Evolutionary conservation across 1,139 yeast species (phyloP), one percentile per base, ranked within the genome.

Genomic region (Magnusiomyces suaveolens): DNA sequence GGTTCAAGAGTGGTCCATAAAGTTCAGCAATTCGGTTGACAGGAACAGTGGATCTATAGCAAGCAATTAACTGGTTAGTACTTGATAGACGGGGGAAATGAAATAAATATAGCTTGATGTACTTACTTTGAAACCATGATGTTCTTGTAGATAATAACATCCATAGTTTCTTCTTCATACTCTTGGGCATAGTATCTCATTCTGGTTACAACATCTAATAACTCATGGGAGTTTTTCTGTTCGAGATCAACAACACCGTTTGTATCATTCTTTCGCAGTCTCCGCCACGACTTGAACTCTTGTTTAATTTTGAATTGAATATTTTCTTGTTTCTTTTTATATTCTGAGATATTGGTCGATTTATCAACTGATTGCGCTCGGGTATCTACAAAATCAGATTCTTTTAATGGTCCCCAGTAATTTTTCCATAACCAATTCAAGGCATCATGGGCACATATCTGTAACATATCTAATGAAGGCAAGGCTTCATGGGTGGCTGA

Each of bases 401-500:
- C 66, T 49, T 78, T 67, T 36, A 71, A 73, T 46, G 66, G 63
- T 18, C 6, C 12, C 99, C 98, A 92, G 69, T 84, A 92, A 63
- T 85, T 75, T 12, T 74, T 78, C 68, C 76, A 77, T 1, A 92
- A 70, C 97, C 98, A 94, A 10, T 69, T 72, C 50, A 90, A 67
- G 0, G 96, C 96, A 55, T 78, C 73, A 3, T 66, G 64, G 3
- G 82, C 71, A 3, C 83, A 80, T 33, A 73, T 67, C 44, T 95
- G 73, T 24, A 92, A 74, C 69, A 86, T 75, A 49, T 77, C 81
- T 46, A 88, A 63, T 41, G 85, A 76, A 0, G 97, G 97, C 24
- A 92, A 69, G 18, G 73, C 76, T 62, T 92, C 97, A 67, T 94
- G 99, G 0, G 98, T 92, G 3, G 95, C 92, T 66, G 82, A 79